Base-by-base conservation (phyloP, 257 asterid species). In the Verbascum thapsus region DNA sequence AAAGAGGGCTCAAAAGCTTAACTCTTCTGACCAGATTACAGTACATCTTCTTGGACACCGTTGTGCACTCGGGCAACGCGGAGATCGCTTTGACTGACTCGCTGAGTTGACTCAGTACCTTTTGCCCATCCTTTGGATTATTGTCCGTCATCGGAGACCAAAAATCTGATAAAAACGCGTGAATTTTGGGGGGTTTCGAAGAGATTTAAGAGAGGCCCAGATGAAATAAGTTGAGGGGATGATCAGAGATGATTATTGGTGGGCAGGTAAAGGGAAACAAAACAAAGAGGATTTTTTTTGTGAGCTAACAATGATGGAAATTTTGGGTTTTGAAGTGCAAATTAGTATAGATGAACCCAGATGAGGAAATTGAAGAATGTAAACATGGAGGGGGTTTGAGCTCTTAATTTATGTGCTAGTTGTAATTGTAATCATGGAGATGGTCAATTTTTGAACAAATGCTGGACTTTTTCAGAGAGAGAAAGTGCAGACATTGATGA, bases 1-100 rank as follows among this genome's bases (percentile, higher is more conserved):
- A 71, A 44, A 94, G 77, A 54, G 99, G 99, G 74, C 92, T 80
- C 81, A 94, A 51, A 23, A 94, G 96, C 82, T 87, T 94, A 38
- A 90, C 82, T 58, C 97, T 88, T 42, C 99, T 68, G 53, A 82
- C 85, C 85, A 94, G 80, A 80, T 86, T 84, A 12, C 85, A 34
- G 66, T 84, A 85, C 86, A 87, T 82, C 83, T 78, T 85, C 75
- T 69, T 90, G 9, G 85, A 76, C 32, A 83, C 90, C 58, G 87
- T 76, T 15, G 76, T 74, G 67, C 97, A 87, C 63, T 87, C 99
- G 12, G 96, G 95, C 74, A 94, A 72, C 53, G 74, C 76, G 34
- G 79, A 83, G 58, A 94, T 74, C 0, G 61, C 76, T 67, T 69
- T 83, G 61, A 78, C 82, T 56, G 70, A 75, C 59, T 80, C 95